Evolutionary conservation across 257 asterid genomes (phyloP), one percentile per base, ranked within the genome.

Genomic region (Capsicum pubescens): DNA sequence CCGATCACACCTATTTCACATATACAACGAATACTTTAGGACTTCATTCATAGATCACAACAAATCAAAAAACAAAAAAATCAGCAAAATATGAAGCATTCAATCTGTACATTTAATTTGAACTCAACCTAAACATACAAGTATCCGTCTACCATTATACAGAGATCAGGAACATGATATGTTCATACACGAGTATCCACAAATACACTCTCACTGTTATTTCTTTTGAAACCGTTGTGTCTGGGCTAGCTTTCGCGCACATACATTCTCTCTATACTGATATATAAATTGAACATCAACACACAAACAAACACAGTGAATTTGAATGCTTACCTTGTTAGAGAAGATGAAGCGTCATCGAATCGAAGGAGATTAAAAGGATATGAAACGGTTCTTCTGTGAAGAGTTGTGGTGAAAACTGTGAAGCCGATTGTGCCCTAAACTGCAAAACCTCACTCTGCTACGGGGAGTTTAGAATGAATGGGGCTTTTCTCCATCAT

Each of bases 81-180:
- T 60, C 81, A 76, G 64, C 81, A 77, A 16, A 77, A 26, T 15
- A 77, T 32, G 64, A 77, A 77, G 26, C 26, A 77, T 77, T 77
- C 64, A 77, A 77, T 76, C 63, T 21, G 61, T 52, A 76, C 10
- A 12, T 54, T 68, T 50, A 7, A 77, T 39, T 52, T 76, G 19
- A 50, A 21, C 9, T 52, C 63, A 76, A 21, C 59, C 19, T 6
- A 72, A 72, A 21, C 58, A 68, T 68, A 16, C 3, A 68, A 39
- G 78, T 42, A 32, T 69, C 32, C 15, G 6, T 19, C 14, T 16
- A 17, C 55, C 32, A 6, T 42, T 69, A 69, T 74, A 12, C n/a
- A 3, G 42, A 15, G 57, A 26, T 26, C 32, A 72, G 2, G 80
- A 39, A 39, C 15, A 68, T 39, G 50, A 50, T 46, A 16, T 21